Conservation (phyloP, 2,329 filamentous ascomycete species). For the Davidsoniella neocaledoniae region DNA sequence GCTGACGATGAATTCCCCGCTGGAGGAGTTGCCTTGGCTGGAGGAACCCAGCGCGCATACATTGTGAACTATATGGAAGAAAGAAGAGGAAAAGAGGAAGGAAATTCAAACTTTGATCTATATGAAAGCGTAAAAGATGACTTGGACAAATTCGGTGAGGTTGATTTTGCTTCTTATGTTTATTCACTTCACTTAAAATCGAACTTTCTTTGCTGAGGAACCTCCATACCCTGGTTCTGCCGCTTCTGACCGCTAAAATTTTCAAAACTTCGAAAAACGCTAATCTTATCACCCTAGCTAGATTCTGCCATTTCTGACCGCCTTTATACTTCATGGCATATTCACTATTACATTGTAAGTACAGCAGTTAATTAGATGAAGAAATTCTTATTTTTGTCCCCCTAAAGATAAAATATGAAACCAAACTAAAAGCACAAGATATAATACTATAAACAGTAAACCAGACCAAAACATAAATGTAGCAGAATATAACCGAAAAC, state of each 20-base stretch:
- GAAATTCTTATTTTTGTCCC: too few species aligned
- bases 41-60: conserved; percentile 11
- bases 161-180: not conserved
- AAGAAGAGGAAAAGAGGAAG: not conserved
- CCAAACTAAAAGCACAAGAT: not conserved
- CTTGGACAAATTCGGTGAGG: too few species aligned
- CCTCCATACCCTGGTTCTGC: conserved; percentile 3
- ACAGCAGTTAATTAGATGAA: too few species aligned
- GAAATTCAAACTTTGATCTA: not conserved
- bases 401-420: not conserved
- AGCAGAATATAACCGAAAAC: not conserved
- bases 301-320: not conserved
- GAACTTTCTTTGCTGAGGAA: not conserved
- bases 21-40: not conserved
- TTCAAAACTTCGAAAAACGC: not conserved
- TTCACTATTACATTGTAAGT: too few species aligned
- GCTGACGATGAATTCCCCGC: not conserved
- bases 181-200: not conserved
- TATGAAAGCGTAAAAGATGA: not conserved
- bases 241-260: conserved; percentile 4
- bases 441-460: not conserved
- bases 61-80: not conserved
- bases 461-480: not conserved
- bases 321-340: too few species aligned
- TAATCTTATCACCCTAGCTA: conserved; percentile 4